Base-by-base conservation (phyloP, 345 rosid genomes). In the Eucalyptus polybractea region DNA sequence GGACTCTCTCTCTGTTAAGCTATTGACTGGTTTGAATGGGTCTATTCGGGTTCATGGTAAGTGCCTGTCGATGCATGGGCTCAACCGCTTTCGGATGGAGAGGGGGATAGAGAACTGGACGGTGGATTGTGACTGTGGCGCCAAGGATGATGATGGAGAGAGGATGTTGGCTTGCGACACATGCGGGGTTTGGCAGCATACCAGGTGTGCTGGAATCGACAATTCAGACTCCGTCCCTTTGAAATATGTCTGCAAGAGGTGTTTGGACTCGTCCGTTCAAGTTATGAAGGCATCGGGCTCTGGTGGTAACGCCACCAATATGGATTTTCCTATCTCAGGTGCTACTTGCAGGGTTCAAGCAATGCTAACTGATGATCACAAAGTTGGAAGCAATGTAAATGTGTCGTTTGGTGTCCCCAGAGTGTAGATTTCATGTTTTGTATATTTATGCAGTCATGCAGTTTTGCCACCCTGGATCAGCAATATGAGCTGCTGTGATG, bases 91-190 rank as follows among this genome's bases (percentile, higher is more conserved):
- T 86, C 90, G 94, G 44, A 94, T 92, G 95, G 97, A 96, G 95
- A 92, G 96, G 91, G 97, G 96, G 11, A 90, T 91, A 13, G 97
- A 95, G 89, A 94, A 60, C 80, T 96, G 96, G 98, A 93, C 89
- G 5, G 96, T 95, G 86, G 95, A 96, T 87, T 96, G 99, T 89
- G 87, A 67, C 14, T 95, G 98, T 80, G 96, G 98, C 11, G 92
- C 97, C 4, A 94, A 91, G 90, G 97, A 96, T 87, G 97, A 96
- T 88, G 98, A 96, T 69, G 97, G 97, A 33, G 97, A 96, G 91
- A 93, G 93, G 86, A 96, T 96, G 97, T 87, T 95, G 91, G 96
- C 95, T 4, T 96, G 98, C 90, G 97, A 96, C 88, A 50, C 22
- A 37, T 96, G 96, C 51, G 91, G 96, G 80, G 94, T 95, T 56